Evolutionary conservation across 139 green algal species (phyloP), one percentile per base, ranked within the genome.

Genomic region (Tetradesmus obliquus): DNA sequence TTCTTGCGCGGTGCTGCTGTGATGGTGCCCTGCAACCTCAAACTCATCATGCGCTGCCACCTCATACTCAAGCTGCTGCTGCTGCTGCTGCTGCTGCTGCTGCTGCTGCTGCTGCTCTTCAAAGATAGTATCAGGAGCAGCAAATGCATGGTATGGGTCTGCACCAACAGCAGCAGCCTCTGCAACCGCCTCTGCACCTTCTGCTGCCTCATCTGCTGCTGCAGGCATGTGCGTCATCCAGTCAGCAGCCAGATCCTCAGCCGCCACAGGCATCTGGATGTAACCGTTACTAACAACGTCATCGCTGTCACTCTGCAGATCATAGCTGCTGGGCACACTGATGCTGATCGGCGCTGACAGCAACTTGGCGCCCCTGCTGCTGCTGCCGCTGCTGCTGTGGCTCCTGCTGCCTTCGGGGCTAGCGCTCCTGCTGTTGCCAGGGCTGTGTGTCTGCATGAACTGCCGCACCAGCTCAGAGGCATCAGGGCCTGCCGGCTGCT

Each of bases 391-490:
- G 82, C 53, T 71, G 82, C 82, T 69, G 66, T 76, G 82, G 82
- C 2, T 51, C 8, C 54, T 84, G 82, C 54, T 82, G 45, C 13
- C 80, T n/a, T 51, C 74, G 22, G 80, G 17, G 13, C 45, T 57
- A 5, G 7, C 13, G 51, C 62, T 82, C 54, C 51, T 89, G 85
- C 85, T 82, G 17, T 76, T 17, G 2, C n/a, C 17, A 76, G 66
- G 66, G 66, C 85, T 71, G 71, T 84, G 55, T 12, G 71, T 71
- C 22, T 60, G 19, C 86, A 90, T 84, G 51, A 90, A 90, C 53
- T 84, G 22, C 9, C 54, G n/a, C 69, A 90, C 86, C 9, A 84
- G 71, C 60, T 90, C 71, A n/a, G 71, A 90, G 12, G 84, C 84
- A 74, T 74, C 84, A 15, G 32, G 5, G n/a, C 5, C 54, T 88